phyloP scores from a whole-genome alignment of 2,329 filamentous ascomycete genomes.

The Claviceps sorghi region DNA sequence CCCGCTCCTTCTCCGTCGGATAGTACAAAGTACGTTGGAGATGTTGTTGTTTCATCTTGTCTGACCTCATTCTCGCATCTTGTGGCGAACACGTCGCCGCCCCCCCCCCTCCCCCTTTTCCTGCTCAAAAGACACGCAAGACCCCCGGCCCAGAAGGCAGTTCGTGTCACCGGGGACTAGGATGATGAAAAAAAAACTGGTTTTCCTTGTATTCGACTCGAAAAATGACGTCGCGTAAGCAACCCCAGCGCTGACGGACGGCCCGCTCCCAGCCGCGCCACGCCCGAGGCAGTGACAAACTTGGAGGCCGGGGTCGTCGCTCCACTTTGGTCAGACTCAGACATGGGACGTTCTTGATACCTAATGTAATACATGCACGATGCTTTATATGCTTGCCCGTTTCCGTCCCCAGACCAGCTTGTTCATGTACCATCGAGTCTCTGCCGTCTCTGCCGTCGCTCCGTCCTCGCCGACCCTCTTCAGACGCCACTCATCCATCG shows the following conservation, averaged over 20 bases:
- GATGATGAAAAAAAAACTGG: neutral
- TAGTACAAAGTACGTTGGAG: neutral
- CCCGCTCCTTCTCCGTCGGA: too few species aligned
- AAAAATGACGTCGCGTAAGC: neutral
- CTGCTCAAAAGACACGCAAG: neutral
- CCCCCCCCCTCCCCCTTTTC: too few species aligned
- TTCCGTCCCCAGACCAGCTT: neutral
- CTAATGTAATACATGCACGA: neutral
- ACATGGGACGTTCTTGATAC: neutral
- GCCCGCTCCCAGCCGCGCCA: neutral
- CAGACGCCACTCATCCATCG: neutral
- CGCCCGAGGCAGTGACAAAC: neutral
- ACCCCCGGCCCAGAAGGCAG: neutral
- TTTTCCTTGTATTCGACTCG: neutral
- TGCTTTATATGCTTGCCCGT: slow-evolving; percentile 6
- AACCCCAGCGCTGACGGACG: neutral
- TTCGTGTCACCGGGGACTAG: neutral
- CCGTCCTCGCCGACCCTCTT: too few species aligned
- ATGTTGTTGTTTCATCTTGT: neutral
- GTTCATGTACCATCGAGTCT: neutral
- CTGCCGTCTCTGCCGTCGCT: neutral
- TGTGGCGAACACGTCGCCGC: neutral
- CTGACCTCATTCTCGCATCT: neutral
- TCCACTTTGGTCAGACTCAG: neutral
- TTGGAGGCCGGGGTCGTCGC: neutral